phyloP scores from a whole-genome alignment of 371 early-diverging fungal genomes.

The Mortierella sp. region DNA sequence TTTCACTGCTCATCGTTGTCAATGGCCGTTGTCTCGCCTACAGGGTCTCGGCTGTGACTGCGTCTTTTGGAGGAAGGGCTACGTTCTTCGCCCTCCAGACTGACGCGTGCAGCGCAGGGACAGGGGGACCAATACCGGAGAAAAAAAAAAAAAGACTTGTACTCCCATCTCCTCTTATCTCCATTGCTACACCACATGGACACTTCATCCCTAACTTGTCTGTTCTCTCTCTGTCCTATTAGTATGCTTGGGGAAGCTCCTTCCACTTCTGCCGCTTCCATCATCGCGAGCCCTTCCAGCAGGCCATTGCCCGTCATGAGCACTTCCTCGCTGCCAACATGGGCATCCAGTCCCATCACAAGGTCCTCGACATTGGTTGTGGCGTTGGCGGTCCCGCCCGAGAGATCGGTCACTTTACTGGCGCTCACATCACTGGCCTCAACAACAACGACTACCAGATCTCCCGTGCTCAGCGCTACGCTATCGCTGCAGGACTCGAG shows the following conservation, averaged over 20 bases:
- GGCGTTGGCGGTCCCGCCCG: conserved; percentile 96
- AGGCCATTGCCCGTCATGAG: conserved; percentile 92
- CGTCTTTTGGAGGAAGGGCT: no score
- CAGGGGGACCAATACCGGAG: no score
- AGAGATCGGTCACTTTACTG: conserved; percentile 89
- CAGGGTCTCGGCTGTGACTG: no score
- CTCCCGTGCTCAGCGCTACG: conserved; percentile 79
- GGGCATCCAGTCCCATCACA: conserved; percentile 72
- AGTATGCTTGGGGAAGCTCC: conserved; percentile 88
- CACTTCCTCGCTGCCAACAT: conserved; percentile 84
- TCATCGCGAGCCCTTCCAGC: conserved; percentile 79
- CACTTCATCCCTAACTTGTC: no score
- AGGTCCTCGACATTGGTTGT: conserved; percentile 90
- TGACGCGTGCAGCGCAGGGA: no score
- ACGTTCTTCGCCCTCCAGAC: no score
- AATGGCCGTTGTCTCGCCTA: no score
- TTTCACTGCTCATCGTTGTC: no score
- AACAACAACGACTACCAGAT: conserved; percentile 98
- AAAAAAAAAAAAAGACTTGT: no score
- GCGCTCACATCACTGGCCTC: conserved; percentile 89
- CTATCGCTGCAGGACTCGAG: conserved; percentile 71
- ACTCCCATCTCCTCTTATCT: background rate
- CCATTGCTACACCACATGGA: no score
- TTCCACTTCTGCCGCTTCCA: conserved; percentile 93
- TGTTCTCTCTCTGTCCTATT: no score